Conservation (phyloP, 2,329 filamentous ascomycete genomes). For the Microsporum ferrugineum region DNA sequence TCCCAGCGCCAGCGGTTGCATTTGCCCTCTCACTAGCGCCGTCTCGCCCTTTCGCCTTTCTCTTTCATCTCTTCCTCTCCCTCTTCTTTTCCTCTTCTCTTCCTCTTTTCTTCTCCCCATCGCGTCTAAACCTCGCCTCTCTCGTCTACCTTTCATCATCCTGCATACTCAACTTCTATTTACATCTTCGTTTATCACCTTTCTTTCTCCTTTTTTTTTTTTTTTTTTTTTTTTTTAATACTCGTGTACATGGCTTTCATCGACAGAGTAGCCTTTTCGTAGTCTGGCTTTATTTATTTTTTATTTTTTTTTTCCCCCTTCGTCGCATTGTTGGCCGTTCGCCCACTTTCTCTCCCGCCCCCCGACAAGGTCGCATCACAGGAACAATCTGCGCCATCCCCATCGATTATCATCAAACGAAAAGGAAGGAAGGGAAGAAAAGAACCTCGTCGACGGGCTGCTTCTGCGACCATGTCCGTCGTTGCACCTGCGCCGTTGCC, state of each 20-base stretch:
- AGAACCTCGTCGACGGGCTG: not conserved
- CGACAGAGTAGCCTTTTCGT: not conserved
- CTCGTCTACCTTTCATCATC: conserved; percentile 6
- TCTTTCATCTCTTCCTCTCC: not conserved
- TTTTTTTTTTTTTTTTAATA: conserved; percentile 4
- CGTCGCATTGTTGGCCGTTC: not conserved
- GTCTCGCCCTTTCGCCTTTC: not conserved
- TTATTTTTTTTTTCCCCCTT: not conserved
- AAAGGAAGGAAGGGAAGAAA: not conserved
- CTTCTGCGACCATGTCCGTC: conserved; percentile 23
- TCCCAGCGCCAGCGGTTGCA: not conserved
- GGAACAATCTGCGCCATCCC: not conserved
- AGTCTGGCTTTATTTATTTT: not conserved
- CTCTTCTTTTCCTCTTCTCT: not conserved
- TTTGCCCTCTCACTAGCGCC: not conserved
- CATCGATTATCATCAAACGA: not conserved
- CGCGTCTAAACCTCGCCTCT: not conserved
- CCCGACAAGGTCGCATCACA: not conserved
- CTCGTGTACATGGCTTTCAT: not conserved
- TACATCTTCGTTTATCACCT: not conserved
- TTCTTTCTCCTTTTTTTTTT: conserved; percentile 13
- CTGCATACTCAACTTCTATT: not conserved
- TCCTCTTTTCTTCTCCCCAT: not conserved
- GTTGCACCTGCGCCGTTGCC: conserved; percentile 25
- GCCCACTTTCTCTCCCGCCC: not conserved